Evolutionary conservation across 2,329 filamentous ascomycete genomes (phyloP).

Genomic region (Verticillium nonalfalfae): DNA sequence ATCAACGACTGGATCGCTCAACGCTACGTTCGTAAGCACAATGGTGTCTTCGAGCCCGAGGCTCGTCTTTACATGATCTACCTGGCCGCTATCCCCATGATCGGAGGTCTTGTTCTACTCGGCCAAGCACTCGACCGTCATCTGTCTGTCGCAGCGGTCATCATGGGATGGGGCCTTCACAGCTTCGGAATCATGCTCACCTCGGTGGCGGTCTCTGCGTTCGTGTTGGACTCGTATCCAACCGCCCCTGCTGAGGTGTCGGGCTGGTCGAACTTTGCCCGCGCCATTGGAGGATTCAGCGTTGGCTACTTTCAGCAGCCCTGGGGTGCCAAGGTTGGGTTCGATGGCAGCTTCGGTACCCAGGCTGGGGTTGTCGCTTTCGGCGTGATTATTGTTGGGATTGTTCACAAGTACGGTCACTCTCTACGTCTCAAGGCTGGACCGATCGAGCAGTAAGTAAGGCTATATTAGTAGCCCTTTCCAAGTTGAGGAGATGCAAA

Average conservation of each 20-base stretch:
- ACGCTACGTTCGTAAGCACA: conserved; percentile 35
- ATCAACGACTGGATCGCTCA: conserved; percentile 44
- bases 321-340: conserved; percentile 32
- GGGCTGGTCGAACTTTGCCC: conserved; percentile 31
- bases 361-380: conserved; percentile 23
- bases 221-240: conserved; percentile 42
- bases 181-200: conserved; percentile 48
- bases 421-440: background rate
- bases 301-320: conserved; percentile 40
- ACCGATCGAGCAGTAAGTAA: background rate
- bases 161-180: conserved; percentile 42
- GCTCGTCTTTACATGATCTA: conserved; percentile 42
- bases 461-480: no score
- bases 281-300: conserved; percentile 37
- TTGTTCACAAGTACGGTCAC: background rate
- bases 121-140: conserved; percentile 42
- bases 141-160: conserved; percentile 29
- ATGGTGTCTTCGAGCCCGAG: conserved; percentile 51
- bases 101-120: conserved; percentile 41
- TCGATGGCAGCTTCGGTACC: conserved; percentile 29
- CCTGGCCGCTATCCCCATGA: conserved; percentile 40
- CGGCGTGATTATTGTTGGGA: background rate
- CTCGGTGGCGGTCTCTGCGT: conserved; percentile 40
- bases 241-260: conserved; percentile 38
- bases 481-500: background rate